Conservation (phyloP, 441 rosid genomes). For the Erodium chrysanthum region DNA sequence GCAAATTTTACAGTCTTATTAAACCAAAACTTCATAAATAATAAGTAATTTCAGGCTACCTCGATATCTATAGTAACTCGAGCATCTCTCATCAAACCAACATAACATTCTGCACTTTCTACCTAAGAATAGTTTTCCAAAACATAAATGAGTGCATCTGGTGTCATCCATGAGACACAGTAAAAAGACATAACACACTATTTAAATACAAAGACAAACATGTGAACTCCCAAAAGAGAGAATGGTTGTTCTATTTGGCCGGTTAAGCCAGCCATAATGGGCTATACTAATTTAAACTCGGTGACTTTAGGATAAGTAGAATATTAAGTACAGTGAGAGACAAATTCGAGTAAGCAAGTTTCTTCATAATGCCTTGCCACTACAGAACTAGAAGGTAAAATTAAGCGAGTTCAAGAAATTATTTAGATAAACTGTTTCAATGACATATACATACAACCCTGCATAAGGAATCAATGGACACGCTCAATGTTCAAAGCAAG, state of each 20-base stretch:
- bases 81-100: slow-evolving; percentile 50
- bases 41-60: slow-evolving; percentile 33
- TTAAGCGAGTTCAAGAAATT: background rate
- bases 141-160: background rate
- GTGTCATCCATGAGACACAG: background rate
- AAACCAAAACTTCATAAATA: slow-evolving; percentile 9
- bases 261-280: background rate
- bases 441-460: background rate
- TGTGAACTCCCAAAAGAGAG: background rate
- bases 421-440: background rate
- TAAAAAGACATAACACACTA: background rate
- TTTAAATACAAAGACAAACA: background rate
- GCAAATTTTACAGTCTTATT: slow-evolving; percentile 7
- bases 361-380: background rate
- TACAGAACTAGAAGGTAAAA: background rate
- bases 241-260: background rate
- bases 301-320: background rate
- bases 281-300: no score
- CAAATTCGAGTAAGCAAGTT: background rate
- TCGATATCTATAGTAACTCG: slow-evolving; percentile 66
- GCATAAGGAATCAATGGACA: background rate
- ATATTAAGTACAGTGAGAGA: background rate
- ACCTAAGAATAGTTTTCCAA: slow-evolving; percentile 36
- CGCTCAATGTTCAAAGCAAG: slow-evolving; percentile 9
- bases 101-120: slow-evolving; percentile 69